Evolutionary conservation across 2,329 filamentous ascomycete species (phyloP).

Genomic region (Metarhizium brunneum): DNA sequence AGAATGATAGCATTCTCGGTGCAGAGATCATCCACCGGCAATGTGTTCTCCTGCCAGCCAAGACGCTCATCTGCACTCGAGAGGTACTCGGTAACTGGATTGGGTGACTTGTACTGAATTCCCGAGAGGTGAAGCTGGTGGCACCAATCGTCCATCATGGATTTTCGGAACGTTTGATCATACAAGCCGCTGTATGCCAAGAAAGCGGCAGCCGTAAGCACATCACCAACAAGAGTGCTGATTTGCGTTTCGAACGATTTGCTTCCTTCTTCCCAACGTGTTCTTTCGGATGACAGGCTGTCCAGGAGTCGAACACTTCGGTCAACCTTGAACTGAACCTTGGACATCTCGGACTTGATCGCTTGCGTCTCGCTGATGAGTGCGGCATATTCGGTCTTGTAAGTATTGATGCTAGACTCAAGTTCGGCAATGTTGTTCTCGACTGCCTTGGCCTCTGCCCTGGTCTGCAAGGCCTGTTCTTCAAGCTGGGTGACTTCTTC

Average conservation of each 20-base stretch:
- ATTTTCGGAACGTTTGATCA: conserved; percentile 95
- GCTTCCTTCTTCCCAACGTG: conserved; percentile 93
- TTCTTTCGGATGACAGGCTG: conserved; percentile 87
- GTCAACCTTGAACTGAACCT: conserved; percentile 96
- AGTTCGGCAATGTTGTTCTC: conserved; percentile 77
- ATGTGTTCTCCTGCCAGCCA: conserved; percentile 85
- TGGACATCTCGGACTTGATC: conserved; percentile 94
- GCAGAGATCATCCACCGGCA: conserved; percentile 94
- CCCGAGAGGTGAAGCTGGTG: conserved; percentile 90
- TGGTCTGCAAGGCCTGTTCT: conserved; percentile 81
- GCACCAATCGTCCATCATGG: conserved; percentile 96
- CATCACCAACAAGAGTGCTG: conserved; percentile 89
- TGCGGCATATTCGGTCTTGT: conserved; percentile 92
- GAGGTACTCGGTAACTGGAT: conserved; percentile 90
- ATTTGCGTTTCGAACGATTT: conserved; percentile 98
- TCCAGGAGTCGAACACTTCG: conserved; percentile 90
- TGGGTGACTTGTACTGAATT: conserved; percentile 84
- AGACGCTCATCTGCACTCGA: conserved; percentile 94
- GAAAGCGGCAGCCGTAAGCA: conserved; percentile 93
- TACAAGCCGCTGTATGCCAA: conserved; percentile 94
- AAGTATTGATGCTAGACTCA: conserved; percentile 84
- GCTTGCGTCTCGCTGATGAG: conserved; percentile 95
- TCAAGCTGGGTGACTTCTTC: conserved; percentile 84
- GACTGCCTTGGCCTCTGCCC: conserved; percentile 85
- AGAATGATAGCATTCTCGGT: conserved; percentile 97